Percentiles rank a stretch among this genome's conserved stretches.
phyloP scores from a whole-genome alignment of 192 early-diverging fungal genomes.

The Gryganskiella cystojenkinii region DNA sequence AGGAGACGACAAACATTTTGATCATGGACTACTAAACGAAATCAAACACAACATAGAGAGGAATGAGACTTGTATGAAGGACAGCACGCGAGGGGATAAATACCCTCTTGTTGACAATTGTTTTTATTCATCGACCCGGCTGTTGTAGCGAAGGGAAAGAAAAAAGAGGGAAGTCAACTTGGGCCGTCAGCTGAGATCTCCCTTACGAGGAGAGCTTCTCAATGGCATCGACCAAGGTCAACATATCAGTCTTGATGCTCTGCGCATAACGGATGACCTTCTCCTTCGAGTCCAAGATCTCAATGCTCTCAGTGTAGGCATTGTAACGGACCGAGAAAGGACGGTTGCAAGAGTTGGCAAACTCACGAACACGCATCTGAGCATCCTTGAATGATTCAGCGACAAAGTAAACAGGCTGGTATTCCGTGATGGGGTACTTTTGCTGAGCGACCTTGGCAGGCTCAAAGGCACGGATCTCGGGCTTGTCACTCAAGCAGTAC shows the following conservation, averaged over 20 bases:
- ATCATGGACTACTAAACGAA: too few species aligned
- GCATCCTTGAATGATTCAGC: slow-evolving; percentile 95
- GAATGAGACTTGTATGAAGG: too few species aligned
- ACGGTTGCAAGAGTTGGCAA: slow-evolving; percentile 77
- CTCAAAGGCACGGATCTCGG: slow-evolving; percentile 86
- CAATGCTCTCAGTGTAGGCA: slow-evolving; percentile 89
- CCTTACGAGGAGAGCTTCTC: slow-evolving; percentile 57
- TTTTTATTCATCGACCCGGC: not conserved
- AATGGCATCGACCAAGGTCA: slow-evolving; percentile 77
- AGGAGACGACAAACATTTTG: too few species aligned
- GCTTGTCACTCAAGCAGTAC: slow-evolving; percentile 84
- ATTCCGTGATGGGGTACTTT: slow-evolving; percentile 91
- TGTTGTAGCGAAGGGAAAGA: not conserved
- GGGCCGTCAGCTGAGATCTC: not conserved
- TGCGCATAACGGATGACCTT: slow-evolving; percentile 84
- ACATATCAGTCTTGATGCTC: slow-evolving; percentile 82
- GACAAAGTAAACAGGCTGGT: slow-evolving; percentile 96
- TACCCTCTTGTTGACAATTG: too few species aligned
- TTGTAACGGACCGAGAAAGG: slow-evolving; percentile 95
- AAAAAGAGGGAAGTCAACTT: not conserved
- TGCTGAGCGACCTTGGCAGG: slow-evolving; percentile 77
- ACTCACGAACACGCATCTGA: slow-evolving; percentile 89
- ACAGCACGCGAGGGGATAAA: too few species aligned
- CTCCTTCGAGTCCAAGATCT: slow-evolving; percentile 89
- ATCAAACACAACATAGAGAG: too few species aligned